Percentiles rank a stretch among this genome's conserved stretches.
These are phyloP conservation scores for Kitagawia praeruptora DNA, from an alignment of 129 eudicot genomes.

Conservation along the genomic window DNA sequence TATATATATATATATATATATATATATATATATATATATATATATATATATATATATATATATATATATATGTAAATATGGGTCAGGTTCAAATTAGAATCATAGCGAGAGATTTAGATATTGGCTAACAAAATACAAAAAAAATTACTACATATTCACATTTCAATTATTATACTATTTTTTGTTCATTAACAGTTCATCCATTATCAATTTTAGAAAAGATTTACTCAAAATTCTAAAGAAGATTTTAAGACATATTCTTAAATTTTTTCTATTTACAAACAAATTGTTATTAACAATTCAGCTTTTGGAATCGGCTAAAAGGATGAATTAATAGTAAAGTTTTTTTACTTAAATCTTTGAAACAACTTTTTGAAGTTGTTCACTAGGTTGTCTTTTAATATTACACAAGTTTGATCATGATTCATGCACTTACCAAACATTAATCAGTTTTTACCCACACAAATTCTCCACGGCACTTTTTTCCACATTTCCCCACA, in stretches of 20 bases:
- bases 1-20: too few relatives aligned
- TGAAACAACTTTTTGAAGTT: neutral
- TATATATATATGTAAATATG: too few relatives aligned
- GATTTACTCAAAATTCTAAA: neutral
- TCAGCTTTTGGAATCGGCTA: too few relatives aligned
- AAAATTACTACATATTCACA: neutral
- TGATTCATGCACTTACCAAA: neutral
- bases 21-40: too few relatives aligned
- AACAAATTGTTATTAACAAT: neutral
- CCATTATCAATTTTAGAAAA: too few relatives aligned
- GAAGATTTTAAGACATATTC: neutral
- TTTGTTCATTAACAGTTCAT: too few relatives aligned
- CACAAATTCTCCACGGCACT: too few relatives aligned
- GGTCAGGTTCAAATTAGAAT: neutral
- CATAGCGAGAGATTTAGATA: too few relatives aligned
- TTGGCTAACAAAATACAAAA: too few relatives aligned
- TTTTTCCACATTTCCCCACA: neutral
- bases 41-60: too few relatives aligned
- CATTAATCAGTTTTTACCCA: neutral
- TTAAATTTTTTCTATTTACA: too few relatives aligned
- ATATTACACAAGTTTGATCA: neutral
- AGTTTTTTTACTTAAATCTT: neutral
- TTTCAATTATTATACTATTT: neutral
- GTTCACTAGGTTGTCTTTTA: neutral
- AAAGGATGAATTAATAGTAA: too few relatives aligned